Conservation (phyloP, 805 yeast species). For the Barnettozyma californica region DNA sequence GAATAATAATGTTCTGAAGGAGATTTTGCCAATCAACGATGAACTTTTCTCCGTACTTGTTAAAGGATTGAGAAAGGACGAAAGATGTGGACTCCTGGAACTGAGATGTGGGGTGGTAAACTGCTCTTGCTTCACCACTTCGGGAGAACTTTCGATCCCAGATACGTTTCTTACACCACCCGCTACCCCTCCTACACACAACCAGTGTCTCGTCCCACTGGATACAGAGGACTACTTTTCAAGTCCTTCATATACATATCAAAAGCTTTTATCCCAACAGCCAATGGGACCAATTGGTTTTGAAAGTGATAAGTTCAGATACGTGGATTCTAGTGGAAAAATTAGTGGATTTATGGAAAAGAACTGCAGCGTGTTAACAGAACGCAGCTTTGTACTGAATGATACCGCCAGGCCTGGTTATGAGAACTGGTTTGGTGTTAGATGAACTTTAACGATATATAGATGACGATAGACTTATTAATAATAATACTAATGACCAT, state of each 20-base stretch:
- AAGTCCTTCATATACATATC: neutral
- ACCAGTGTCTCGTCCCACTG: neutral
- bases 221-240: neutral
- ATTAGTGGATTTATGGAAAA: neutral
- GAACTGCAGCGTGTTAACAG: constrained; percentile 9
- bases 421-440: neutral
- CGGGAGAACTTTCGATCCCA: constrained; percentile 18
- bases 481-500: neutral
- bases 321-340: neutral
- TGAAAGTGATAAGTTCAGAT: neutral
- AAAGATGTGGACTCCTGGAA: constrained; percentile 25
- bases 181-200: neutral
- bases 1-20: constrained; percentile 48
- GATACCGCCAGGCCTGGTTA: neutral
- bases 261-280: neutral
- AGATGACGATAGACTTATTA: neutral
- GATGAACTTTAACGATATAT: neutral
- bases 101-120: constrained; percentile 16
- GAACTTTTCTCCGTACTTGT: constrained; percentile 51
- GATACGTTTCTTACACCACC: constrained; percentile 4
- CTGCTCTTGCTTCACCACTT: constrained; percentile 17
- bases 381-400: constrained; percentile 9
- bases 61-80: constrained; percentile 26
- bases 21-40: constrained; percentile 67
- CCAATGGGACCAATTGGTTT: neutral